Base-by-base conservation (phyloP, 2,329 filamentous ascomycete species). In the Celoporthe dispersa region DNA sequence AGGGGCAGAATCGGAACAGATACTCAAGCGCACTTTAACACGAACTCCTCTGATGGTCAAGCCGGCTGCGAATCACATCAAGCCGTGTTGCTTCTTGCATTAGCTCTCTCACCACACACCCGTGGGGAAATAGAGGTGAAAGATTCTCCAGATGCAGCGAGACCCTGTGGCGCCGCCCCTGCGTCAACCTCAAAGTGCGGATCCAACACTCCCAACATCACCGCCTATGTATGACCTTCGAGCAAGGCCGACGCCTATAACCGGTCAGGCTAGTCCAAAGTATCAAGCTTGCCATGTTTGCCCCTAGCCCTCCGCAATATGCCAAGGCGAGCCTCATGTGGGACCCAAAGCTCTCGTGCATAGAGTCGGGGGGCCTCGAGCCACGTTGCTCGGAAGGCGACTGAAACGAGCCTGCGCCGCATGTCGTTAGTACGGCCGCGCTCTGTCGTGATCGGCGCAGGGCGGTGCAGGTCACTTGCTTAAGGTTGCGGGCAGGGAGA, bases 371-470 rank as follows among this genome's bases (percentile, higher is more conserved):
- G 44, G 53, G 53, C 28, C 53, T 33, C 28, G 28, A 57, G 53
- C 53, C 28, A 31, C 53, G 25, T 31, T 57, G 53, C 28, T 51
- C 28, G 44, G 16, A 51, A 19, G 19, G 44, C 28, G 33, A 28
- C 51, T 66, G 64, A 66, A 57, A 66, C 64, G 14, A 41, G 48
- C 35, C 37, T 39, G 51, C 57, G 64, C 64, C 64, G 35, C n/a
- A 55, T 57, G 48, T 39, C 64, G 31, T 66, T 57, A 57, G 64
- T 55, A 28, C 19, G 25, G 61, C 53, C 28, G 28, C 25, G 53
- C 53, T 31, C 53, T 16, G 28, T 57, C 53, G 14, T 57, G 53
- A 57, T 57, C 53, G 25, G 14, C 53, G 11, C 28, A 57, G 53
- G 53, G 53, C 25, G 16, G 51, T 55, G 51, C 25, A 31, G n/a